phyloP scores from a whole-genome alignment of 2,329 filamentous ascomycete genomes.

The Phialophora verrucosa region DNA sequence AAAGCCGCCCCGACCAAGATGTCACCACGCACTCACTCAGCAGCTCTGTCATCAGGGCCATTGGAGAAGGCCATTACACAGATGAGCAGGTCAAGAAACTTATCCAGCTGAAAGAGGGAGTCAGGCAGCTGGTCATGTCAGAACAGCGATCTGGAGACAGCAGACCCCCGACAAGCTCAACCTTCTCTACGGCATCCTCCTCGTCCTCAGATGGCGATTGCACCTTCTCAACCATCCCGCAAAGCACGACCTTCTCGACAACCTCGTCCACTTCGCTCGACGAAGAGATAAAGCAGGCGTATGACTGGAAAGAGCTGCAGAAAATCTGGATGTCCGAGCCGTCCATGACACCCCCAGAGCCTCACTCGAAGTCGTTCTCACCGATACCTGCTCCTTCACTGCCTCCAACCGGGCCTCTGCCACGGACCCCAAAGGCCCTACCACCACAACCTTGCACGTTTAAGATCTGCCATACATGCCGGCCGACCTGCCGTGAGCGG shows the following conservation, averaged over 20 bases:
- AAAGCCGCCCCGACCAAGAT: constrained; percentile 18
- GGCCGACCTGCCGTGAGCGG: constrained; percentile 52
- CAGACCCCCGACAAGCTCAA: constrained; percentile 32
- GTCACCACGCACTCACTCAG: constrained; percentile 43
- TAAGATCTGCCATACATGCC: constrained; percentile 57
- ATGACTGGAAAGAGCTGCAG: constrained; percentile 35
- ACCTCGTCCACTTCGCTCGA: constrained; percentile 34
- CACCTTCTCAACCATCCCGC: constrained; percentile 37
- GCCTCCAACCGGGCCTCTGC: background rate
- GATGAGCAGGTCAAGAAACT: constrained; percentile 50
- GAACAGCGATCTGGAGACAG: constrained; percentile 26
- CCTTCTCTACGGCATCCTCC: constrained; percentile 24
- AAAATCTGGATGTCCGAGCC: constrained; percentile 33
- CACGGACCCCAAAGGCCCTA: background rate
- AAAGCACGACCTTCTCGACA: constrained; percentile 39
- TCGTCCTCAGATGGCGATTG: constrained; percentile 21
- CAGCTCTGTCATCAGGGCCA: constrained; percentile 50
- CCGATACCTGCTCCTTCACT: background rate
- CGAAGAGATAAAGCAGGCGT: constrained; percentile 34
- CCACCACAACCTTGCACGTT: constrained; percentile 48
- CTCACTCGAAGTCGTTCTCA: background rate
- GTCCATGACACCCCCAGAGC: constrained; percentile 20
- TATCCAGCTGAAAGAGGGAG: constrained; percentile 49
- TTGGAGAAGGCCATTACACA: constrained; percentile 51
- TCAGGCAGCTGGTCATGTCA: constrained; percentile 41